Evolutionary conservation across 257 asterid species (phyloP).

Genomic region (Scutellaria barbata): DNA sequence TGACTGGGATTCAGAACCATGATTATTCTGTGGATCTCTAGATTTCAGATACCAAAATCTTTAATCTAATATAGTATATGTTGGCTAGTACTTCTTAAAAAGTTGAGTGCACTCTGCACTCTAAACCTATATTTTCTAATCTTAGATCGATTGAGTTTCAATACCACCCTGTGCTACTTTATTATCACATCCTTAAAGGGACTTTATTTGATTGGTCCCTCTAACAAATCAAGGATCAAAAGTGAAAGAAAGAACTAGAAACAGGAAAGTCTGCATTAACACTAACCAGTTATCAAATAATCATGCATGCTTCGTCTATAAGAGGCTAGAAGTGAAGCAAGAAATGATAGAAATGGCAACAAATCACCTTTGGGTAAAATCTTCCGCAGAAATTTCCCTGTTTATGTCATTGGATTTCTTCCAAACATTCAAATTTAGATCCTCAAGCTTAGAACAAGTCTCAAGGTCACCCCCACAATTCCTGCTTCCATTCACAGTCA

Average conservation of each 20-base stretch:
- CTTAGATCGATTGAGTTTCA: slow-evolving; percentile 3
- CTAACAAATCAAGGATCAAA: slow-evolving; percentile 19
- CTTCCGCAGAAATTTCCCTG: slow-evolving; percentile 54
- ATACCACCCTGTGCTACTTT: slow-evolving; percentile 12
- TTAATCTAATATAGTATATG: slow-evolving; percentile 15
- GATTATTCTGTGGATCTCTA: neutral
- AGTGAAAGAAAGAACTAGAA: slow-evolving; percentile 15
- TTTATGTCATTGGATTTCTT: slow-evolving; percentile 50
- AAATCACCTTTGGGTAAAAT: slow-evolving; percentile 59
- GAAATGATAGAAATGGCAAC: slow-evolving; percentile 35
- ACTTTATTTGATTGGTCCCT: slow-evolving; percentile 13
- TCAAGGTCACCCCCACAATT: slow-evolving; percentile 67
- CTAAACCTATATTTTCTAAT: slow-evolving; percentile 13
- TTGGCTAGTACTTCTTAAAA: slow-evolving; percentile 12
- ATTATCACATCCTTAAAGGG: neutral
- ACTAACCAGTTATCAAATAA: slow-evolving; percentile 16
- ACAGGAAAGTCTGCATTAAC: neutral
- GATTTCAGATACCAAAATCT: slow-evolving; percentile 15
- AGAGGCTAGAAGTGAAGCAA: slow-evolving; percentile 7
- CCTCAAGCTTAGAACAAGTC: slow-evolving; percentile 88
- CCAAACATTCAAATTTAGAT: slow-evolving; percentile 79
- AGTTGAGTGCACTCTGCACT: slow-evolving; percentile 25
- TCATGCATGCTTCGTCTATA: slow-evolving; percentile 10
- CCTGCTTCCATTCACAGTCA: slow-evolving; percentile 56
- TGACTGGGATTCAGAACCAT: neutral